Evolutionary conservation across 2,329 filamentous ascomycete species (phyloP).

Genomic region (Hawksworthiomyces lignivorus): DNA sequence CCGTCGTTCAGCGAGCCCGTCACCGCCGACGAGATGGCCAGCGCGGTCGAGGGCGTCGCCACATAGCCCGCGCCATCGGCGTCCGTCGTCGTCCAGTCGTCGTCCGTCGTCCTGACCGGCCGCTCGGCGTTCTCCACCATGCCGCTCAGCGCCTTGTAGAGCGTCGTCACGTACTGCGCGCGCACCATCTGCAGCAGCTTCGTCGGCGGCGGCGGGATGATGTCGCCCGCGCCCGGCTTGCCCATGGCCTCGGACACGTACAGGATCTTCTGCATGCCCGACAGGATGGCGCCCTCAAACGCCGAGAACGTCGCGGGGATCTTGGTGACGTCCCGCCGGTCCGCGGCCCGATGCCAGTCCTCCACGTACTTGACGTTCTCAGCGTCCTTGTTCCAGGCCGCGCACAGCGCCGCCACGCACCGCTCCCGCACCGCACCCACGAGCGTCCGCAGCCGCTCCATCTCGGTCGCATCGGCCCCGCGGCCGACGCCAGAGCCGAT

Average conservation of each 20-base stretch:
- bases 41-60: background rate
- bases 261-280: conserved; percentile 88
- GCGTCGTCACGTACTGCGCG: conserved; percentile 82
- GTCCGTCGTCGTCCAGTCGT: conserved; percentile 48
- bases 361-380: conserved; percentile 89
- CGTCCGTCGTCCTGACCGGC: conserved; percentile 55
- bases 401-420: conserved; percentile 76
- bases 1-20: conserved; percentile 13
- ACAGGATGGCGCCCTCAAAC: conserved; percentile 75
- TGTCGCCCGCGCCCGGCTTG: conserved; percentile 64
- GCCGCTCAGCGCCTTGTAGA: conserved; percentile 89
- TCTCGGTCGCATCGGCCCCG: conserved; percentile 43
- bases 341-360: conserved; percentile 80
- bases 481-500: conserved; percentile 51
- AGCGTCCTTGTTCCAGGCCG: conserved; percentile 87
- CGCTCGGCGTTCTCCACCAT: conserved; percentile 96
- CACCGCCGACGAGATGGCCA: conserved; percentile 7
- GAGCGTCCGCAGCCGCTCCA: conserved; percentile 67
- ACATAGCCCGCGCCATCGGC: conserved; percentile 29
- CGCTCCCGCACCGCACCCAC: conserved; percentile 76
- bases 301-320: conserved; percentile 82
- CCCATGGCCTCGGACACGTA: conserved; percentile 82
- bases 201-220: conserved; percentile 74
- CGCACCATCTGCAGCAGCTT: conserved; percentile 89
- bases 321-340: conserved; percentile 78